Base-by-base conservation (phyloP, 176 grass and related monocot species). In the Leersia perrieri region DNA sequence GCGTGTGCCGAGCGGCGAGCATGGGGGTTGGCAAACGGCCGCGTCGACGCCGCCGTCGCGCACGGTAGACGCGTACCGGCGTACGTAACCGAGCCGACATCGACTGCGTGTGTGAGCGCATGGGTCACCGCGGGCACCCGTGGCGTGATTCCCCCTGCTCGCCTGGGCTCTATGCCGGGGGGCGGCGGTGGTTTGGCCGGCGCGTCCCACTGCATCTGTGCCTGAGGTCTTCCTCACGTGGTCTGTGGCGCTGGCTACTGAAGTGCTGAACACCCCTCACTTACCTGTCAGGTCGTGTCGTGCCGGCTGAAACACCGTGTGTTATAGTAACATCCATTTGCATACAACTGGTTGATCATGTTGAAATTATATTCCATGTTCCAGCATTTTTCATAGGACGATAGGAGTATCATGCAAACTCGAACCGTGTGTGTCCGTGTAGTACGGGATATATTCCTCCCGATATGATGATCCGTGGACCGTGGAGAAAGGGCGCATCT, bases 401-500 rank as follows among this genome's bases (percentile, higher is more conserved):
- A n/a, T n/a, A n/a, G n/a, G n/a, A n/a, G n/a, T n/a, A n/a, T n/a
- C 49, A 8, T 57, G 20, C 51, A 23, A 57, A 57, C 22, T 57
- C 42, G 51, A 57, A 57, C 51, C 22, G 22, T 57, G 7, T 7
- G 6, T n/a, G n/a, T n/a, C n/a, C 16, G 0, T 53, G 11, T 11
- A 55, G 5, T 23, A 22, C 22, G 0, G 7, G 47, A 51, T 22
- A 44, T 26, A 77, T 63, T 30, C 40, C 2, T 30, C 26, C 11
- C 4, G 18, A 28, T 60, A 64, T 12, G n/a, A n/a, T n/a, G n/a
- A n/a, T n/a, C n/a, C n/a, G n/a, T 44, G 55, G 11, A 40, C 8
- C 4, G 4, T 66, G 58, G 81, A 61, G 38, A 44, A 53, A 2
- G 20, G 7, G 49, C 29, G 71, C n/a, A 81, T 80, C 77, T 81